Evolutionary conservation across 768 basidiomycete species (phyloP).

Genomic region (Rhizopogon vesiculosus): DNA sequence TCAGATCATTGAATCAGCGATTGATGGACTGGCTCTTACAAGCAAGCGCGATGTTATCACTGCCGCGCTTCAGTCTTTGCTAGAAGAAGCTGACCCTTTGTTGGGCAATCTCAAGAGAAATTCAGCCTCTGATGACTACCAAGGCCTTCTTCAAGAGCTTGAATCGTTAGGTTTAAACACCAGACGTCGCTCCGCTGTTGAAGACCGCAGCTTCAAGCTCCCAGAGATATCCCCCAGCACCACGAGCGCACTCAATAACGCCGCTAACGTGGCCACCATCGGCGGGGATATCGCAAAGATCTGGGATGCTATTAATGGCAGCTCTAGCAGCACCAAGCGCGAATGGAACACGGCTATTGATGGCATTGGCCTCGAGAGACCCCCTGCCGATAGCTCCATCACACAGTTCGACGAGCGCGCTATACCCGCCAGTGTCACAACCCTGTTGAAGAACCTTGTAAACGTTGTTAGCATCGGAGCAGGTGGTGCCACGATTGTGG

Average conservation of each 20-base stretch:
- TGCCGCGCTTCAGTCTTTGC: not conserved
- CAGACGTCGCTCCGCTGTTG: too few relatives aligned
- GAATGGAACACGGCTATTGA: not conserved
- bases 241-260: not conserved
- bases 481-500: too few relatives aligned
- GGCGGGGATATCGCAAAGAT: not conserved
- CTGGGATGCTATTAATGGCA: not conserved
- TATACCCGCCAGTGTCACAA: not conserved
- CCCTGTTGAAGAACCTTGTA: not conserved
- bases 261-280: not conserved
- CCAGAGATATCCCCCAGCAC: not conserved
- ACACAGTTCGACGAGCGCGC: too few relatives aligned
- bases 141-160: too few relatives aligned
- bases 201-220: not conserved
- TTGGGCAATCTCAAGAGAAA: not conserved
- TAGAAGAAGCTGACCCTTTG: not conserved
- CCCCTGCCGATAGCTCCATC: too few relatives aligned
- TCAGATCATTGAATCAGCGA: not conserved
- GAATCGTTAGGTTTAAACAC: too few relatives aligned
- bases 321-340: not conserved
- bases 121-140: not conserved
- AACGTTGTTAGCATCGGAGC: not conserved
- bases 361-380: too few relatives aligned
- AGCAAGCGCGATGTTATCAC: not conserved
- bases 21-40: too few relatives aligned